phyloP scores from a whole-genome alignment of 345 rosid genomes.

The Pistacia atlantica region DNA sequence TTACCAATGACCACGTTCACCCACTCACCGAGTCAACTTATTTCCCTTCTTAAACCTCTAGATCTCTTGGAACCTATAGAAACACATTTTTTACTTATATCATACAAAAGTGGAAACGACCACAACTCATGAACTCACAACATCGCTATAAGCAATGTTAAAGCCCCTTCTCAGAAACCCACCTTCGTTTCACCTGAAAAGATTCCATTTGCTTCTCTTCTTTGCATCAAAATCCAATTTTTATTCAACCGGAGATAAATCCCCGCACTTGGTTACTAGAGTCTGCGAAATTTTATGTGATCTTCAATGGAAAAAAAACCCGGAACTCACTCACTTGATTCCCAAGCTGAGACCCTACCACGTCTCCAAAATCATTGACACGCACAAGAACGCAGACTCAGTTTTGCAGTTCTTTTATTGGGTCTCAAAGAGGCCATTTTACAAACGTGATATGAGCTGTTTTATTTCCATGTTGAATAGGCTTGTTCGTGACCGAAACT shows the following conservation, averaged over 20 bases:
- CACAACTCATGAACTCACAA: conserved; percentile 9
- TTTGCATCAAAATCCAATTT: conserved; percentile 28
- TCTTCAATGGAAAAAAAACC: conserved; percentile 48
- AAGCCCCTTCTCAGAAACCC: conserved; percentile 18
- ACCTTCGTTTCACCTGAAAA: conserved; percentile 12
- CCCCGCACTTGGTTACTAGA: conserved; percentile 31
- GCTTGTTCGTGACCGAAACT: conserved; percentile 42
- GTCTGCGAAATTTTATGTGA: conserved; percentile 38
- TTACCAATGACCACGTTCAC: conserved; percentile 17
- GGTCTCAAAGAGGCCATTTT: conserved; percentile 48
- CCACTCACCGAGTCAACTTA: conserved; percentile 12
- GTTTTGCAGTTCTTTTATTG: conserved; percentile 51
- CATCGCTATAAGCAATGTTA: conserved; percentile 21
- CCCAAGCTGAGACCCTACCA: conserved; percentile 42
- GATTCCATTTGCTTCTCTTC: not conserved
- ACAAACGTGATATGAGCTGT: conserved; percentile 53
- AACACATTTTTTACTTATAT: not conserved
- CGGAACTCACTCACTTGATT: conserved; percentile 34
- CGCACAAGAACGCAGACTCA: conserved; percentile 34
- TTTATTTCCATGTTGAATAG: conserved; percentile 51
- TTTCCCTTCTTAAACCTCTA: not conserved
- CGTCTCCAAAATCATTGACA: conserved; percentile 45
- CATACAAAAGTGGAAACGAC: not conserved
- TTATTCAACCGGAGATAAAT: conserved; percentile 8
- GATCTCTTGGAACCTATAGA: not conserved